These are phyloP conservation scores for Scedosporium minutisporum DNA, from an alignment of 2,329 filamentous ascomycete genomes.

Conservation along the genomic window DNA sequence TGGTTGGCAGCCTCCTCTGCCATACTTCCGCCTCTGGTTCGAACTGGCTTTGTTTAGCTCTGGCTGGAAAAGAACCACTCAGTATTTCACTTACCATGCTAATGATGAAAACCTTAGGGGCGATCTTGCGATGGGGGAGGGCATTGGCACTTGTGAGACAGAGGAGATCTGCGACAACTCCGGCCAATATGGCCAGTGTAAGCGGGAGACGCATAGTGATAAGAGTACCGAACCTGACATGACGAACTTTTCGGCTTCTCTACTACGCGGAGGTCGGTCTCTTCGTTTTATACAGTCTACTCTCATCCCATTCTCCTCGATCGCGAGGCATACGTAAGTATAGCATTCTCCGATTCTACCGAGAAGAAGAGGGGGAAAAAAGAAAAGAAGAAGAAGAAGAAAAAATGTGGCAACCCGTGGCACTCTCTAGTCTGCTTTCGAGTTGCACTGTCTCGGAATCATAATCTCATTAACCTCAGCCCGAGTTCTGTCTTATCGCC, in stretches of 20 bases:
- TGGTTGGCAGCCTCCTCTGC: conserved; percentile 40
- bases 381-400: too few relatives aligned
- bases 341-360: too few relatives aligned
- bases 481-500: too few relatives aligned
- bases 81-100: conserved; percentile 39
- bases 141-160: background rate
- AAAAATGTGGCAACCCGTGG: too few relatives aligned
- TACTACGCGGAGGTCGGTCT: background rate
- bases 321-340: too few relatives aligned
- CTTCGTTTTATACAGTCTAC: too few relatives aligned
- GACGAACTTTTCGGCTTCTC: background rate
- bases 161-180: conserved; percentile 1
- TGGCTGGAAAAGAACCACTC: background rate
- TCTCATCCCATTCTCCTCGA: too few relatives aligned
- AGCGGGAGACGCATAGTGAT: background rate
- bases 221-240: background rate
- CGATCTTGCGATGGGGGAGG: conserved; percentile 18
- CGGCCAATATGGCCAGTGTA: background rate
- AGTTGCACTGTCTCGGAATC: too few relatives aligned
- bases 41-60: conserved; percentile 35
- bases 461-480: too few relatives aligned
- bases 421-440: too few relatives aligned
- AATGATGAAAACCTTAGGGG: conserved; percentile 53
- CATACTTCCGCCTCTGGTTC: conserved; percentile 51
- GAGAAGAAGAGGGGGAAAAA: too few relatives aligned